Percentiles rank a stretch among this genome's conserved stretches.
phyloP scores from a whole-genome alignment of 345 rosid genomes.

The Acer yangbiense region DNA sequence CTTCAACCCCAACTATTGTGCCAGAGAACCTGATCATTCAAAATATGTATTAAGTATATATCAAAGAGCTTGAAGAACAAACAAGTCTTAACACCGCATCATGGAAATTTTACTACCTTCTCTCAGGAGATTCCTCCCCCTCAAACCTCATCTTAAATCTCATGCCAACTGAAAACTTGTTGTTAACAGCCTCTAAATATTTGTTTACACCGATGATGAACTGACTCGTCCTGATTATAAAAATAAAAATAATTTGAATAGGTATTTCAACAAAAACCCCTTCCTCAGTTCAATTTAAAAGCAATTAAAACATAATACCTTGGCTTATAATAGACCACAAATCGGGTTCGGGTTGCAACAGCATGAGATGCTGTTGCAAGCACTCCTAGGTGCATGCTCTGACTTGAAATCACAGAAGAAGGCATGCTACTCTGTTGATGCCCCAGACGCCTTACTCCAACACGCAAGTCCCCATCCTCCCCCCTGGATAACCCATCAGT shows the following conservation, averaged over 20 bases:
- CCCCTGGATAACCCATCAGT: constrained; percentile 45
- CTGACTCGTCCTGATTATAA: constrained; percentile 73
- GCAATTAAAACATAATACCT: constrained; percentile 44
- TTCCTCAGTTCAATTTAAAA: background rate
- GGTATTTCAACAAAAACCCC: constrained; percentile 11
- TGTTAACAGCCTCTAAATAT: constrained; percentile 65
- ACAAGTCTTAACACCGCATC: background rate
- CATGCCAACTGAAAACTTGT: constrained; percentile 71
- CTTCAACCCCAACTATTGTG: constrained; percentile 80
- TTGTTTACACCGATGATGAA: constrained; percentile 83
- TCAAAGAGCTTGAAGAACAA: constrained; percentile 18
- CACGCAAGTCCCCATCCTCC: constrained; percentile 69
- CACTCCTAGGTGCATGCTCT: constrained; percentile 95
- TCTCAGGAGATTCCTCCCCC: constrained; percentile 89
- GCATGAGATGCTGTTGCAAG: constrained; percentile 96
- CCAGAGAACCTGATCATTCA: constrained; percentile 71
- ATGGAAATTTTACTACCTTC: constrained; percentile 51
- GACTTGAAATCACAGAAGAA: constrained; percentile 90
- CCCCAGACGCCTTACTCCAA: constrained; percentile 78
- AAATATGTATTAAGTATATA: constrained; percentile 7
- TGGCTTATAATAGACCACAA: constrained; percentile 89
- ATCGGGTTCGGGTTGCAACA: constrained; percentile 59
- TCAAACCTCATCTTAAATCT: constrained; percentile 92
- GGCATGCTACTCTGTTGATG: constrained; percentile 74
- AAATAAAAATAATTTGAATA: constrained; percentile 18